These are phyloP conservation scores for Claviceps cyperi DNA, from an alignment of 2,329 filamentous ascomycete genomes.

Conservation along the genomic window DNA sequence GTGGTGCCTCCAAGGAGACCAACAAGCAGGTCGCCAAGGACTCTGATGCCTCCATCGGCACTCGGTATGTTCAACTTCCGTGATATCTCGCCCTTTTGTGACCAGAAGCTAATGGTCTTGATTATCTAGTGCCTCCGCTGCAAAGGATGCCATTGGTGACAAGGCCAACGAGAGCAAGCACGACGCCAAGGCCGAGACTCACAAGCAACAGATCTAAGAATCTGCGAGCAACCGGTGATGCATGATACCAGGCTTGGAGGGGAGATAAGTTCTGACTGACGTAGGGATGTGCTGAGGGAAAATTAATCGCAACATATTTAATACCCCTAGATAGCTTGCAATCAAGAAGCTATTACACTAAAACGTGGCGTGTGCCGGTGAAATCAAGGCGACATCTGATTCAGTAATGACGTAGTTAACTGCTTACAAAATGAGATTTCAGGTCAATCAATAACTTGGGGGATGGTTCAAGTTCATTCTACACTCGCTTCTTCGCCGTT, in stretches of 20 bases:
- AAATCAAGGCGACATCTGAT: too few species aligned
- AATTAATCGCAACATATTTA: background rate
- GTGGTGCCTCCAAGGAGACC: constrained; percentile 48
- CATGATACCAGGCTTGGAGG: background rate
- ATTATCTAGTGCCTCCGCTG: constrained; percentile 26
- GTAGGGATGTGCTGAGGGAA: background rate
- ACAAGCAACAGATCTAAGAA: constrained; percentile 27
- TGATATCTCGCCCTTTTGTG: background rate
- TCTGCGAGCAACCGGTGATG: background rate
- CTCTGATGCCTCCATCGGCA: constrained; percentile 33
- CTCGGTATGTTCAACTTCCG: constrained; percentile 28
- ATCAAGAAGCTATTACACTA: background rate
- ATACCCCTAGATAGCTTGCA: constrained; percentile 7
- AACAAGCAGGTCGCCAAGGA: constrained; percentile 59
- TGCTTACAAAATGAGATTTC: too few species aligned
- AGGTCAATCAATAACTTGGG: too few species aligned
- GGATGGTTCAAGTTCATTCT: too few species aligned
- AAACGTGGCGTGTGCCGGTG: constrained; percentile 22
- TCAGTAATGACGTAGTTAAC: too few species aligned
- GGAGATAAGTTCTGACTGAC: background rate
- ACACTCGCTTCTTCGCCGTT: too few species aligned
- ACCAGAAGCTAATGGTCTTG: background rate
- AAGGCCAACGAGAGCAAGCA: constrained; percentile 29
- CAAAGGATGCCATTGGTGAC: constrained; percentile 33
- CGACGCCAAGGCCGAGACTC: constrained; percentile 23